Base-by-base conservation (phyloP, 495 filamentous ascomycete genomes). In the Chaetomium tenue region DNA sequence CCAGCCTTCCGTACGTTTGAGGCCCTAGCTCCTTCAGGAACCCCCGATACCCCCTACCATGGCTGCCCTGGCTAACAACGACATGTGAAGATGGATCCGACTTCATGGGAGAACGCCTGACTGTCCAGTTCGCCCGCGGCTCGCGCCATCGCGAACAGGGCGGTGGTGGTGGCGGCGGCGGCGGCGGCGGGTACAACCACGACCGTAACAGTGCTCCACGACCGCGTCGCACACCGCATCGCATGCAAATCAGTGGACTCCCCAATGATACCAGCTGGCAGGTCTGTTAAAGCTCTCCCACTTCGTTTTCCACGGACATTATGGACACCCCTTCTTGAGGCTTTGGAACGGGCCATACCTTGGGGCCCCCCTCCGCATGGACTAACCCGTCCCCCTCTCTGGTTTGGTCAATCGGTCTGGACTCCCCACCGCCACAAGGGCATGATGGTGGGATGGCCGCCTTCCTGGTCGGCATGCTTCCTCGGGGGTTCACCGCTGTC, bases 191-290 rank as follows among this genome's bases (percentile, higher is more conserved):
- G 40, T 81, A 83, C 72, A 84, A 83, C 73, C 79, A 81, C 61
- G 81, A 96, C 74, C 91, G 92, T 73, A 87, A 83, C 68, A 86
- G 82, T 63, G 87, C 89, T 71, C 94, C 94, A 68, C 92, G 95
- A 71, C 93, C 94, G 47, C 87, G 94, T 68, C 93, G 94, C 74
- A 98, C 95, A 70, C 87, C 91, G 63, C 91, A 90, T 77, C 91
- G 94, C 74, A 97, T 98, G 94, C 87, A 92, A 77, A 93, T 98
- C 71, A 90, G 90, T 84, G 93, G 92, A 81, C 92, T 98, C 80
- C 93, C 93, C 72, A 84, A 84, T 78, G 95, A 98, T 83, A 98
- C 95, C 83, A 97, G 92, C 86, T 98, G 94, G 94, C 94, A 98
- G 94, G 94, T 98, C 90, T 95, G 94, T 90, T 88, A 74, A 78